Evolutionary conservation across 2,329 filamentous ascomycete genomes (phyloP).

Genomic region (Lizonia empirigonia): DNA sequence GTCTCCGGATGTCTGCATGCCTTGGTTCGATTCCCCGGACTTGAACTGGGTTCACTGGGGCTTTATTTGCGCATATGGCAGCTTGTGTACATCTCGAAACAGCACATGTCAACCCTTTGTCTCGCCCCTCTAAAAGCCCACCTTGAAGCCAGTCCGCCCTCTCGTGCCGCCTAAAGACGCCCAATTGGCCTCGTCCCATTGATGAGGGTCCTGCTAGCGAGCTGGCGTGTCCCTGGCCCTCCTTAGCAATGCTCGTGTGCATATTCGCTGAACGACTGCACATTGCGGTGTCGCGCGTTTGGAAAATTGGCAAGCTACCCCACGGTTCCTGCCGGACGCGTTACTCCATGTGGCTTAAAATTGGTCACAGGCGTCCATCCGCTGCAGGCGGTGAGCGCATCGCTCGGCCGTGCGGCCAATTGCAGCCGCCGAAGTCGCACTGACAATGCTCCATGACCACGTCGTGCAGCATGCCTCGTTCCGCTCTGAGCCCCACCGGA

Average conservation of each 20-base stretch:
- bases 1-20: slow-evolving; percentile 26
- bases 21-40: slow-evolving; percentile 24
- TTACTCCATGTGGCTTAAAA: slow-evolving; percentile 31
- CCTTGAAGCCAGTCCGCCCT: slow-evolving; percentile 24
- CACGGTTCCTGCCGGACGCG: slow-evolving; percentile 44
- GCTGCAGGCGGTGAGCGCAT: slow-evolving; percentile 33
- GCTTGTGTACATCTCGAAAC: slow-evolving; percentile 17
- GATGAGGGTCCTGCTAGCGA: slow-evolving; percentile 5
- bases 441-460: slow-evolving; percentile 32
- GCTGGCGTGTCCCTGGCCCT: slow-evolving; percentile 10
- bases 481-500: slow-evolving; percentile 39
- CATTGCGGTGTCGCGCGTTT: slow-evolving; percentile 32
- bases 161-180: slow-evolving; percentile 6
- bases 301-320: slow-evolving; percentile 44
- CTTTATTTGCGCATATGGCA: slow-evolving; percentile 23
- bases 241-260: slow-evolving; percentile 28
- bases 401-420: slow-evolving; percentile 30
- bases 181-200: slow-evolving; percentile 23
- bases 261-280: slow-evolving; percentile 27
- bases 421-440: slow-evolving; percentile 38
- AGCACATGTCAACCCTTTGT: slow-evolving; percentile 31
- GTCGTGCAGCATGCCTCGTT: slow-evolving; percentile 35
- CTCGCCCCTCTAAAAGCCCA: slow-evolving; percentile 14
- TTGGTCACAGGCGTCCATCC: slow-evolving; percentile 24
- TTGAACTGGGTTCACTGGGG: slow-evolving; percentile 27